Evolutionary conservation across 306 rosid species (phyloP).

Genomic region (Sesbania bispinosa): DNA sequence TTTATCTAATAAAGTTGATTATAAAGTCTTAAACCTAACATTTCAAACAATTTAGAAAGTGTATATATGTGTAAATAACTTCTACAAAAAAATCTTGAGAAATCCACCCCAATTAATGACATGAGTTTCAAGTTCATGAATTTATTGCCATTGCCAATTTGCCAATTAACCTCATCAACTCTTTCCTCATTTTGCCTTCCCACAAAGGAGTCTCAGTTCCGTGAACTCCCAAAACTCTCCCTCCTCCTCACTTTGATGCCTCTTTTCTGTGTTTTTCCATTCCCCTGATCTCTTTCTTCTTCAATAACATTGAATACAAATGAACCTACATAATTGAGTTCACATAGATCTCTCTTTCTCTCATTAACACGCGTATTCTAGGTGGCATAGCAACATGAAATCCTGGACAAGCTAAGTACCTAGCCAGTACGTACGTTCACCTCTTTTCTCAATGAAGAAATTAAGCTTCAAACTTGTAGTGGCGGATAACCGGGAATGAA

Average conservation of each 20-base stretch:
- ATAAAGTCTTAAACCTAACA: too few species aligned
- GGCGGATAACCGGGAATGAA: background rate
- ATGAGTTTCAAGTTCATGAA: background rate
- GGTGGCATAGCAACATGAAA: background rate
- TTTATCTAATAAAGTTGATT: too few species aligned
- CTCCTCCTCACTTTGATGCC: background rate
- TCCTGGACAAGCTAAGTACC: too few species aligned
- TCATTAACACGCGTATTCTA: constrained; percentile 1
- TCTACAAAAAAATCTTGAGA: too few species aligned
- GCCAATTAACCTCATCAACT: background rate
- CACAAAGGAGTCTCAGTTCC: background rate
- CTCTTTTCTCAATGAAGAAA: too few species aligned
- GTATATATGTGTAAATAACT: too few species aligned
- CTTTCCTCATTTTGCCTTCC: background rate
- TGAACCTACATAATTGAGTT: too few species aligned
- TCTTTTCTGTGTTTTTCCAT: background rate
- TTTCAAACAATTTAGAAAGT: too few species aligned
- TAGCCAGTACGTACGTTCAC: too few species aligned
- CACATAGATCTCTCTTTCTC: background rate
- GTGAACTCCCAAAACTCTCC: background rate
- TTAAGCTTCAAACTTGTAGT: background rate
- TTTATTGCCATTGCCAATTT: too few species aligned
- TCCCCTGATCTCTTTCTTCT: background rate
- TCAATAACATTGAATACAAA: background rate
- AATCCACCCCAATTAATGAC: too few species aligned